These are phyloP conservation scores for Arbutus unedo DNA, from an alignment of 148 eudicot genomes.

Conservation along the genomic window DNA sequence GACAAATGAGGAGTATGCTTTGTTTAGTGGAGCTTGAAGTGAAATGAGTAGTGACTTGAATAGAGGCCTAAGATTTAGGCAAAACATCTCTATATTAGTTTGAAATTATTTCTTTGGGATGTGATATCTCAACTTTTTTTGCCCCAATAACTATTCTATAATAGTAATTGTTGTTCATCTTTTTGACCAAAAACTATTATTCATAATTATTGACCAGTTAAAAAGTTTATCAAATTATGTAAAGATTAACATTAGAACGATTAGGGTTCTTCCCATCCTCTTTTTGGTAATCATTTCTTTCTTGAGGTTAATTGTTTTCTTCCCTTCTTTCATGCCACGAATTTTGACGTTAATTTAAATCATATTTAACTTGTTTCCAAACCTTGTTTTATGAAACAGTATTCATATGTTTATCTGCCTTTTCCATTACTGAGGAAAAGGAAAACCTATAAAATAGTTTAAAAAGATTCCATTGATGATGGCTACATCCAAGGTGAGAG, in stretches of 20 bases:
- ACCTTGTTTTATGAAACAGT: neutral
- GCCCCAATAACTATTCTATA: neutral
- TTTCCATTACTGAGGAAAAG: neutral
- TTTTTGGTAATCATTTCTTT: neutral
- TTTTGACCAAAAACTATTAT: neutral
- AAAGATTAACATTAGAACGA: neutral
- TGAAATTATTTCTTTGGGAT: neutral
- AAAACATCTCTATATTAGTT: neutral
- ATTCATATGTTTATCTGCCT: neutral
- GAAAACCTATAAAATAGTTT: neutral
- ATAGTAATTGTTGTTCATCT: neutral
- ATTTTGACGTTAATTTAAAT: neutral
- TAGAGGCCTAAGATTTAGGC: neutral
- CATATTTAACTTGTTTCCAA: neutral
- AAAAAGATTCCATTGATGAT: constrained; percentile 17
- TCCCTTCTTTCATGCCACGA: neutral
- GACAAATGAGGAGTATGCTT: neutral
- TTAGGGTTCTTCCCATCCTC: neutral
- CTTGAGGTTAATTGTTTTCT: neutral
- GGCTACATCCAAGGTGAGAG: neutral
- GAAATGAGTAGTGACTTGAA: neutral
- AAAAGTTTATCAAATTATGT: neutral
- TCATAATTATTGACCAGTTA: neutral
- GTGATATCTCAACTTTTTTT: neutral
- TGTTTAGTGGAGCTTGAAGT: neutral